Base-by-base conservation (phyloP, 2,329 filamentous ascomycete species). In the Colletotrichum cereale region DNA sequence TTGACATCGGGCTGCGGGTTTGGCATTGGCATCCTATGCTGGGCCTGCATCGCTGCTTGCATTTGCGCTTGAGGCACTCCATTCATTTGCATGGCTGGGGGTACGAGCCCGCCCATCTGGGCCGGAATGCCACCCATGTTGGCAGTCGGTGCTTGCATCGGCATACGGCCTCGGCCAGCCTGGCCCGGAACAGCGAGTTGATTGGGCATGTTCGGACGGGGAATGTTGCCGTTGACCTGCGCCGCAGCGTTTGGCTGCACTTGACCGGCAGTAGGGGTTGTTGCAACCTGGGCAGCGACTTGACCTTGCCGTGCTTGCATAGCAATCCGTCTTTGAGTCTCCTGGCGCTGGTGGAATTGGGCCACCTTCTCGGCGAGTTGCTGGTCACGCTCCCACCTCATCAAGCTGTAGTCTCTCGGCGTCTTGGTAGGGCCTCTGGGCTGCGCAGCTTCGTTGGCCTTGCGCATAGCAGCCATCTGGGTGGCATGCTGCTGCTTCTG, bases 401-500 rank as follows among this genome's bases (percentile, higher is more conserved):
- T 87, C 63, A 93, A 88, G 78, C 95, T 98, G 79, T 98, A 97
- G 75, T 98, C 94, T 76, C 93, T 89, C 0, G 96, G 96, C 0
- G 95, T 97, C 78, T 95, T 93, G 78, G 80, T 88, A 78, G 80
- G 88, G 75, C 82, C 79, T 63, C 78, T 81, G 62, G 83, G 85
- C 58, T 86, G 83, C 24, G 84, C 81, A 26, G 82, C 79, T 77
- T 97, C 94, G 71, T 93, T 93, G 18, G 90, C 88, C 81, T 98
- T 98, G 66, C 96, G 91, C 80, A 94, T 90, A 40, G 93, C 92
- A 60, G 94, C 93, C 67, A 94, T 89, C 73, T 89, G 89, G 14
- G 91, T 89, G 71, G 90, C 88, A 79, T 98, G 94, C 78, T 96
- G 93, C 79, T 96, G 93, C 84, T 98, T 98, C 79, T 96, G 94